phyloP scores from a whole-genome alignment of 352 stramenopile species.

The Peronosclerospora sorghi region DNA sequence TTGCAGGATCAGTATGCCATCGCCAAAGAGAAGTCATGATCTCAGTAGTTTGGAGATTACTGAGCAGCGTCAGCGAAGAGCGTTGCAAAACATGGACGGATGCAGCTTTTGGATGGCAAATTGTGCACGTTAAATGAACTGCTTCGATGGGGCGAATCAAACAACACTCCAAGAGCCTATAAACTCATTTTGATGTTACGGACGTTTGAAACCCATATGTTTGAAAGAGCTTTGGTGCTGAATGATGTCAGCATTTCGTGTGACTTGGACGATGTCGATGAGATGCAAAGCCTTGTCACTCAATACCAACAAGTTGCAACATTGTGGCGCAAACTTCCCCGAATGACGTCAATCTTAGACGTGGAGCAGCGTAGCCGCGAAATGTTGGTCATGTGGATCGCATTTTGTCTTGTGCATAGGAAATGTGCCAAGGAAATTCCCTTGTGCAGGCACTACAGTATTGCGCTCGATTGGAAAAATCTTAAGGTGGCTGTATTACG shows the following conservation, averaged over 20 bases:
- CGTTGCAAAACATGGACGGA: conserved; percentile 11
- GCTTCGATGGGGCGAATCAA: conserved; percentile 11
- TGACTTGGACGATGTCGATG: not conserved
- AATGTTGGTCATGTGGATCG: conserved; percentile 31
- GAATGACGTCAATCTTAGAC: conserved; percentile 7
- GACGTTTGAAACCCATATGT: conserved; percentile 26
- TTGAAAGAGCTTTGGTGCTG: conserved; percentile 1
- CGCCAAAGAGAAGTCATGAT: conserved; percentile 1
- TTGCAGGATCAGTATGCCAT: conserved; percentile 2
- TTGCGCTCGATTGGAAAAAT: conserved; percentile 28
- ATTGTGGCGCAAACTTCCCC: conserved; percentile 7
- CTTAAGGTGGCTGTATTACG: conserved; percentile 27
- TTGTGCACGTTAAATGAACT: conserved; percentile 7
- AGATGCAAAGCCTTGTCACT: conserved; percentile 7
- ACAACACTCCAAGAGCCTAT: conserved; percentile 2
- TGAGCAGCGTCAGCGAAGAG: conserved; percentile 7
- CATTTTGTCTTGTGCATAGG: conserved; percentile 33
- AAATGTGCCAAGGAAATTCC: conserved; percentile 2
- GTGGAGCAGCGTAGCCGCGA: conserved; percentile 31
- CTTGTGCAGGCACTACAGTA: conserved; percentile 22
- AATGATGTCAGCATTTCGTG: conserved; percentile 1
- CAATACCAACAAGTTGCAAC: conserved; percentile 8
- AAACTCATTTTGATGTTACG: conserved; percentile 14
- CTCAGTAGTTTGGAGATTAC: conserved; percentile 3
- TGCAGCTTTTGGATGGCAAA: conserved; percentile 9